These are phyloP conservation scores for Neonectria punicea DNA, from an alignment of 2,329 filamentous ascomycete genomes.

Conservation along the genomic window DNA sequence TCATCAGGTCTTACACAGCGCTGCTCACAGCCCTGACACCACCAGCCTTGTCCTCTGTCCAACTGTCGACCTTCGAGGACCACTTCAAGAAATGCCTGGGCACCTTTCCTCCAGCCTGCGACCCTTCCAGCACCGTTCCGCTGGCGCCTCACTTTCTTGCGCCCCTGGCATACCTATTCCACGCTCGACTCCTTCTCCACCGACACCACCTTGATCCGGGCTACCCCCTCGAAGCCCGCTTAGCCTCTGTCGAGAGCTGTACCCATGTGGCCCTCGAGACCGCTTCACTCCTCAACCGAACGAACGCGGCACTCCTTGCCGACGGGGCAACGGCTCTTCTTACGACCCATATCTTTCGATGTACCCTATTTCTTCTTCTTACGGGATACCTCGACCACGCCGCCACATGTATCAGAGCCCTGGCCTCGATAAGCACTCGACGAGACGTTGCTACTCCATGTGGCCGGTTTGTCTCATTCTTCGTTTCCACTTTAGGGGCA, in stretches of 20 bases:
- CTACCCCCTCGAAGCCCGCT: conserved; percentile 72
- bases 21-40: conserved; percentile 76
- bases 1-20: conserved; percentile 80
- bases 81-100: conserved; percentile 81
- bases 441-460: conserved; percentile 81
- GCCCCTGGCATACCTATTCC: conserved; percentile 82
- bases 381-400: conserved; percentile 79
- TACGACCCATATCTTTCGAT: conserved; percentile 88
- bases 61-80: conserved; percentile 81
- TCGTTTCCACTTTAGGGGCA: conserved; percentile 73
- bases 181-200: conserved; percentile 85
- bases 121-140: conserved; percentile 71
- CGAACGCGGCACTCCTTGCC: conserved; percentile 65
- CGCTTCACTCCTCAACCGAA: conserved; percentile 76
- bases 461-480: conserved; percentile 84
- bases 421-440: conserved; percentile 75
- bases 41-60: conserved; percentile 72
- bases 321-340: conserved; percentile 79
- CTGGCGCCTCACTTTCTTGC: conserved; percentile 80
- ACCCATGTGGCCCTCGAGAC: conserved; percentile 81
- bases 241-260: conserved; percentile 81
- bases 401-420: conserved; percentile 76
- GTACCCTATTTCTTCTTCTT: conserved; percentile 81
- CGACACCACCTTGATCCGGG: conserved; percentile 85
- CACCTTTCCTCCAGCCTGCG: conserved; percentile 80